Base-by-base conservation (phyloP, 1,284 basidiomycete genomes). In the Pseudozyma sp. region DNA sequence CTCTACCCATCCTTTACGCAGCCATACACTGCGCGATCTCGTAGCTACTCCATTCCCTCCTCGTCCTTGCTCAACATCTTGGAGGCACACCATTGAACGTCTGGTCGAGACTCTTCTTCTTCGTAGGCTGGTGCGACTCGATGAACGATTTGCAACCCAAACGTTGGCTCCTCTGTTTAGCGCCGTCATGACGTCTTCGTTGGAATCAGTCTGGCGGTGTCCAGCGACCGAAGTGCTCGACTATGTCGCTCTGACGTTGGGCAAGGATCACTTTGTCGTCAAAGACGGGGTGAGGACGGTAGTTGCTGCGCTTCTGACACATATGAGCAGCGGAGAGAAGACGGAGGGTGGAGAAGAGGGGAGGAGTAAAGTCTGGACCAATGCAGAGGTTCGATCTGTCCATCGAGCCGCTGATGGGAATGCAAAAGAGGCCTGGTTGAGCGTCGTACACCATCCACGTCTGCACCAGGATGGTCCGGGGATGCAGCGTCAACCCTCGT, bases 191-290 rank as follows among this genome's bases (percentile, higher is more conserved):
- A 84, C 83, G 3, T 71, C 59, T 0, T 60, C 76, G 25, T 42
- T 52, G 13, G 52, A 59, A 5, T 57, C 69, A 0, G 78, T 83
- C 0, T 56, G 62, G 51, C 16, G 58, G 5, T 67, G 72, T 36
- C 85, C 85, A 0, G 79, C 78, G 0, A 64, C 77, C 9, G 82
- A 83, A 40, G 62, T 85, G 36, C 69, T 85, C 31, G 75, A 83
- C 13, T 85, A 85, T 31, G 67, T 85, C 25, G 81, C 81, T 1
- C 52, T 69, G 31, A 84, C 82, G 0, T 79, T 85, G 34, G 68
- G 76, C 3, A 53, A 66, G 25, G 59, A 70, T 38, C 83, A 85
- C 47, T 85, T 70, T 45, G 76, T 75, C 2, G 83, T 84, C 21
- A 64, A 61, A 16, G 77, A 76, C 7, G 85, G 85, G 11, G 83